Evolutionary conservation across 1,284 basidiomycete genomes (phyloP).

Genomic region (Rhodotorula sp.): DNA sequence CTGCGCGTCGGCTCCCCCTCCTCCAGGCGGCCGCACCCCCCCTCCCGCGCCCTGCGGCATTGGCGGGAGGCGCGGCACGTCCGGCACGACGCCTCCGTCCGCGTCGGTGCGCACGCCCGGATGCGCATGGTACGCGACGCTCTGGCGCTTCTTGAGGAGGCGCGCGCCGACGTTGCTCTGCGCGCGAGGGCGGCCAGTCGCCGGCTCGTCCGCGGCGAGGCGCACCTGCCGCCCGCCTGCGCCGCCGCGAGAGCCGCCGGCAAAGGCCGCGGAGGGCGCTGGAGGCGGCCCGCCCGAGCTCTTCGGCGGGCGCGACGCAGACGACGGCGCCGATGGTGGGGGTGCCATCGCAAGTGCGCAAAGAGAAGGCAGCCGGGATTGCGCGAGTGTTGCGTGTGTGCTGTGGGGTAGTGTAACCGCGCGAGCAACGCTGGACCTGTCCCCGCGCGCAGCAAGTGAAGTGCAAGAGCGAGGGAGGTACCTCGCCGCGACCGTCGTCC

Average conservation of each 20-base stretch:
- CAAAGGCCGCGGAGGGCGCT: not conserved
- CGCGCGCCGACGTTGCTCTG: slow-evolving; percentile 46
- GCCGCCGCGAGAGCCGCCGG: not conserved
- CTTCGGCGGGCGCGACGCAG: not conserved
- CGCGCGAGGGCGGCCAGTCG: slow-evolving; percentile 4
- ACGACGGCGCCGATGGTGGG: not conserved
- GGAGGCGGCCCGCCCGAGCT: not conserved
- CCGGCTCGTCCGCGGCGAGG: not conserved
- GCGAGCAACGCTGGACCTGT: not conserved
- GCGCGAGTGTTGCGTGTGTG: not conserved
- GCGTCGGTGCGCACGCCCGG: slow-evolving; percentile 1
- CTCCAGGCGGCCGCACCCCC: not conserved
- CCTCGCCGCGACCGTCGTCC: not conserved
- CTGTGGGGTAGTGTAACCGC: not conserved
- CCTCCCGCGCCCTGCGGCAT: slow-evolving; percentile 6
- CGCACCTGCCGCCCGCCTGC: not conserved
- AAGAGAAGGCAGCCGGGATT: not conserved
- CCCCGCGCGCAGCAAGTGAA: not conserved
- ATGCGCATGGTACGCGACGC: slow-evolving; percentile 43
- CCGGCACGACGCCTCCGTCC: not conserved
- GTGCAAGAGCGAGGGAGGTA: not conserved
- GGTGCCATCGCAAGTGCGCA: not conserved
- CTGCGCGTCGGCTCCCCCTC: not conserved
- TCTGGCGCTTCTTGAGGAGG: slow-evolving; percentile 48
- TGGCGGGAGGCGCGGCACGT: slow-evolving; percentile 9